Base-by-base conservation (phyloP, 805 yeast genomes). In the Priceomyces fermenticarens region DNA sequence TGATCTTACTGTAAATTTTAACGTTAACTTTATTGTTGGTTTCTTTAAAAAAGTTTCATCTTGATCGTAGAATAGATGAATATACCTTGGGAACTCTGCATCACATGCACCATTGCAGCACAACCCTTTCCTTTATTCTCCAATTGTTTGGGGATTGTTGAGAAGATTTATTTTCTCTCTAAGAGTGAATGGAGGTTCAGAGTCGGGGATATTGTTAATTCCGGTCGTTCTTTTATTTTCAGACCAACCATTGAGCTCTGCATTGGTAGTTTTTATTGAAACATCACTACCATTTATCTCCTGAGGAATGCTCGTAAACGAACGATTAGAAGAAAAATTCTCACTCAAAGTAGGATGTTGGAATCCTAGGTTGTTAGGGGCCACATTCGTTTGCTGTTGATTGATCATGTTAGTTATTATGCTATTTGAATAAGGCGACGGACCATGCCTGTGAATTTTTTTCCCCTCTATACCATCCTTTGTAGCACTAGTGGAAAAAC, bases 381-480 rank as follows among this genome's bases (percentile, higher is more conserved):
- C 16, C 20, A 29, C 29, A 30, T 39, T 31, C 12, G 47, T 8
- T 20, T 41, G 41, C 42, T 38, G 50, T 16, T 45, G 53, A 31
- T 52, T 54, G 12, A 54, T 41, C 66, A 60, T 61, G 35, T 49
- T 55, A 15, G 61, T 47, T 20, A 67, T 52, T 5, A 65, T 47
- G 35, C 61, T 60, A 35, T 55, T 54, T 2, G 70, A 59, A 43
- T 63, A 68, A 2, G 60, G 55, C n/a, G 62, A 60, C 4, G 68
- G 70, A 0, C 71, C 70, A 20, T 55, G 56, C 35, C 81, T 62
- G 49, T 72, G 78, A 33, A 78, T 65, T 36, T 75, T 62, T 44
- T 76, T 74, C 3, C 89, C 89, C 53, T 83, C 87, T 3, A 82
- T 58, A 0, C 89, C 88, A 56, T 83, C 88, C 49, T 83, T 83